A percentile compares a stretch with the other conserved stretches of the same genome.
Conservation (phyloP, 2,329 filamentous ascomycete species). For the Penicillium occitanis region DNA sequence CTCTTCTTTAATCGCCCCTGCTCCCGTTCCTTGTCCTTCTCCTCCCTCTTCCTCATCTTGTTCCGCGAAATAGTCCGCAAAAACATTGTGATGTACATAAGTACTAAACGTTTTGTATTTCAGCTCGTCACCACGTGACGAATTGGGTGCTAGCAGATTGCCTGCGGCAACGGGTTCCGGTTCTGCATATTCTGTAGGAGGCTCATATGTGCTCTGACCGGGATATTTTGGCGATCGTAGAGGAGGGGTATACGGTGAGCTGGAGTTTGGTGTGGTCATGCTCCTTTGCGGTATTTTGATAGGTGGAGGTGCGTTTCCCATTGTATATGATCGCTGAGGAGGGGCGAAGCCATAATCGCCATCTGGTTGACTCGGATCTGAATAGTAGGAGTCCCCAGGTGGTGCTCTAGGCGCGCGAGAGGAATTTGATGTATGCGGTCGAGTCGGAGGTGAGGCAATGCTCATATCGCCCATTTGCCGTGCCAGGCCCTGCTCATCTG, state of each 20-base stretch:
- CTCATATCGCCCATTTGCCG: constrained; percentile 43
- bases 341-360: constrained; percentile 18
- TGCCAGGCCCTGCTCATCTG: constrained; percentile 37
- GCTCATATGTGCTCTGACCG: constrained; percentile 37
- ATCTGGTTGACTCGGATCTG: not conserved
- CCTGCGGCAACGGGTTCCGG: constrained; percentile 12
- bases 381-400: constrained; percentile 24
- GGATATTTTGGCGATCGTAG: constrained; percentile 34
- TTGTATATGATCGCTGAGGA: constrained; percentile 30
- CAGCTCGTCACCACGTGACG: constrained; percentile 14
- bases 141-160: constrained; percentile 15
- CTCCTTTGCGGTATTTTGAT: constrained; percentile 37
- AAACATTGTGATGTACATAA: constrained; percentile 40
- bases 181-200: constrained; percentile 23
- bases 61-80: constrained; percentile 55
- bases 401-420: constrained; percentile 33
- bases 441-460: constrained; percentile 30
- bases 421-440: constrained; percentile 43
- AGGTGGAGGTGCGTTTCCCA: constrained; percentile 29
- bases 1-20: constrained; percentile 34
- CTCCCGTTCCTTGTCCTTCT: constrained; percentile 36
- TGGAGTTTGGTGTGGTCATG: constrained; percentile 38
- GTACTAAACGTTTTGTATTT: constrained; percentile 23
- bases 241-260: constrained; percentile 20
- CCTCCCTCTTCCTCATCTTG: constrained; percentile 43